phyloP scores from a whole-genome alignment of 1,284 basidiomycete species.

The Singerocomus inundabilis region DNA sequence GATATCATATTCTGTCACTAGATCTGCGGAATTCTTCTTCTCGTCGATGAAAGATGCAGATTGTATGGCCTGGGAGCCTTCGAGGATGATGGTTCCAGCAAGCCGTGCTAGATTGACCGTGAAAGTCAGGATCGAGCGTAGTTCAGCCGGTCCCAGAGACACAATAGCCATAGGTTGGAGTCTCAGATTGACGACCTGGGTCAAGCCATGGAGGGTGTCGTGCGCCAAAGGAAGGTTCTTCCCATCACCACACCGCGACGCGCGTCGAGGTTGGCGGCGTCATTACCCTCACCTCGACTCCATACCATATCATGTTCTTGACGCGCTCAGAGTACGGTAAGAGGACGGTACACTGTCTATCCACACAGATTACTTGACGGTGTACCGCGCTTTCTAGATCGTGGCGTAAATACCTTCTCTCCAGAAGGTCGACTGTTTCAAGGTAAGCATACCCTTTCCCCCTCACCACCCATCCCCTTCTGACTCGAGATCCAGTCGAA shows the following conservation, averaged over 20 bases:
- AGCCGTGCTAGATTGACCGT: slow-evolving; percentile 67
- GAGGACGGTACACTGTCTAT: slow-evolving; percentile 11
- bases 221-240: slow-evolving; percentile 29
- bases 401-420: slow-evolving; percentile 98
- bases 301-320: slow-evolving; percentile 75
- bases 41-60: slow-evolving; percentile 59
- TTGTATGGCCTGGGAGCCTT: slow-evolving; percentile 73
- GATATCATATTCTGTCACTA: slow-evolving; percentile 95
- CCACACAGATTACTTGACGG: not conserved
- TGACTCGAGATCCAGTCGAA: slow-evolving; percentile 64
- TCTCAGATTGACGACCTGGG: too few species aligned
- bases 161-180: slow-evolving; percentile 1
- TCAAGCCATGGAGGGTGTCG: too few species aligned
- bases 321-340: slow-evolving; percentile 92
- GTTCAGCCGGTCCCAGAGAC: slow-evolving; percentile 23
- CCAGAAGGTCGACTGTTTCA: slow-evolving; percentile 95
- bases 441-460: slow-evolving; percentile 45
- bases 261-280: slow-evolving; percentile 26
- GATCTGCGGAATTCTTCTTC: slow-evolving; percentile 89
- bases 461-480: slow-evolving; percentile 5
- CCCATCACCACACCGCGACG: slow-evolving; percentile 30
- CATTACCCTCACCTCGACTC: slow-evolving; percentile 7
- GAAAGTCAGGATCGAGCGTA: slow-evolving; percentile 69
- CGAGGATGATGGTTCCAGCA: slow-evolving; percentile 66
- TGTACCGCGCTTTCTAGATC: slow-evolving; percentile 52